Evolutionary conservation across 495 filamentous ascomycete genomes (phyloP), one percentile per base, ranked within the genome.

Genomic region (Glutinoglossum americanum): DNA sequence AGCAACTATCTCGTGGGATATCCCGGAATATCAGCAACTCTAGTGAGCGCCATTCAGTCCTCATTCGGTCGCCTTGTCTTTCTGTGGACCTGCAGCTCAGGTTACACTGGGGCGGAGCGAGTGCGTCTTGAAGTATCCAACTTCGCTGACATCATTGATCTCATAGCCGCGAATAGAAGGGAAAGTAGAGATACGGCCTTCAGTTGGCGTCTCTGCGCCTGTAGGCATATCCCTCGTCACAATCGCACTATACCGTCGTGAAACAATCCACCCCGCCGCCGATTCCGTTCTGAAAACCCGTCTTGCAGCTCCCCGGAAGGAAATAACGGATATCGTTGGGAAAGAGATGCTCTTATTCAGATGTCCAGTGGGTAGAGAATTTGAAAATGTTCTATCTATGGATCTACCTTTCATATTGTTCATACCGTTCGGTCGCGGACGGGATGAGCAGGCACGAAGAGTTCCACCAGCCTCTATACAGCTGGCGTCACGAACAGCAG

Each of bases 1-100:
- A 92, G 87, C 71, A 90, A 87, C 70, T 95, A 90, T 65, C 74
- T 97, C 61, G 87, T 97, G 61, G 92, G 92, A 53, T 98, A 98
- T 69, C 92, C 92, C 6, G 92, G 92, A 60, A 97, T 98, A 69
- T 95, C 93, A 33, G 93, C 92, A 62, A 98, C 93, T 4, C 74
- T 96, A 81, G 89, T 95, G 30, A 58, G 56, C 25, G 4, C 19
- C 55, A 32, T 23, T 11, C 21, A 17, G 28, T 54, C 23, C n/a
- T 21, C 55, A 32, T 37, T 11, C 51, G 3, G 28, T 54, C 23
- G 28, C 51, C 51, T 23, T 21, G 28, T 54, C 51, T 37, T 7
- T 11, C 51, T 37, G 33, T 21, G 33, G 15, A 54, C 15, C 17
- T 32, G 28, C 5, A 54, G 28, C 33, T 37, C 17, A 21, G 2